Evolutionary conservation across 140 eudicot genomes (phyloP).

Genomic region (Flaveria floridana): DNA sequence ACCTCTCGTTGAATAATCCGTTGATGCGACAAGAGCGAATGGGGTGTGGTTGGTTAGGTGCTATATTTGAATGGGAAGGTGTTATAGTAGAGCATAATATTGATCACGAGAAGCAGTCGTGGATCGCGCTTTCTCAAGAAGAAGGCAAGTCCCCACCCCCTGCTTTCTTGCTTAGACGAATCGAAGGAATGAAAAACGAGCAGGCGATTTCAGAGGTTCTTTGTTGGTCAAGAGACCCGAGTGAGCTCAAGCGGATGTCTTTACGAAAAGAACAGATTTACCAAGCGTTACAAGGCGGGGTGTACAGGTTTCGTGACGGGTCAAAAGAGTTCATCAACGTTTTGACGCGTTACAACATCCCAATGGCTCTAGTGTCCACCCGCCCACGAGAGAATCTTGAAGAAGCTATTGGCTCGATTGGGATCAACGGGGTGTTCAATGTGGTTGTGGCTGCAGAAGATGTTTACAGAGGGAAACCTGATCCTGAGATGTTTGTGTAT

Average conservation of each 20-base stretch:
- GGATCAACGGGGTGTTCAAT: conserved; percentile 68
- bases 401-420: conserved; percentile 60
- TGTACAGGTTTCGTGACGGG: conserved; percentile 69
- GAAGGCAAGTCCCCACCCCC: conserved; percentile 85
- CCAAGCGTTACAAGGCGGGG: conserved; percentile 68
- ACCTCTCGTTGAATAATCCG: conserved; percentile 64
- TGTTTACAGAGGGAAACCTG: conserved; percentile 92
- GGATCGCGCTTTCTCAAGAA: conserved; percentile 75
- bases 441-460: conserved; percentile 88
- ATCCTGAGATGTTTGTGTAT: conserved; percentile 88
- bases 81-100: conserved; percentile 81
- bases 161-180: conserved; percentile 53
- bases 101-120: conserved; percentile 77
- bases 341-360: conserved; percentile 67
- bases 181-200: conserved; percentile 98
- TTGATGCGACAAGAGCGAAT: conserved; percentile 80
- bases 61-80: conserved; percentile 98
- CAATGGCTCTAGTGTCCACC: conserved; percentile 92
- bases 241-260: conserved; percentile 61
- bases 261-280: conserved; percentile 75
- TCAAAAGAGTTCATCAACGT: conserved; percentile 67
- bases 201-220: conserved; percentile 94
- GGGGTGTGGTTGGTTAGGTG: conserved; percentile 98
- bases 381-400: conserved; percentile 70
- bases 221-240: conserved; percentile 93